Conservation (phyloP, 345 rosid genomes). For the Eucalyptus microcorys region DNA sequence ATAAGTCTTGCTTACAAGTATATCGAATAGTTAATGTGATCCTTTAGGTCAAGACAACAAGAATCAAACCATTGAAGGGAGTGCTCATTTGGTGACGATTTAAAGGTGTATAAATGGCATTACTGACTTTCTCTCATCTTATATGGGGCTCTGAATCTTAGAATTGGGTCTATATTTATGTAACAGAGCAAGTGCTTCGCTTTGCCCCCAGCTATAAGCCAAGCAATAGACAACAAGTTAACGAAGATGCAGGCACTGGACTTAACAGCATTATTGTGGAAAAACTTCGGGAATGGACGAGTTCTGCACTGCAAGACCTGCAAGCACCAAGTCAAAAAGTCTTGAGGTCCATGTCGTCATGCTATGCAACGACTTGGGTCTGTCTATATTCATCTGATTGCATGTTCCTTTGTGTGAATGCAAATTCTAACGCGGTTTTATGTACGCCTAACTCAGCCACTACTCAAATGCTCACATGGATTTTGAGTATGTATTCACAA, state of each 20-base stretch:
- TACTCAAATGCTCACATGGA: not conserved
- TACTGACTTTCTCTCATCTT: not conserved
- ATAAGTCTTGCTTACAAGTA: no score
- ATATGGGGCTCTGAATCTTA: not conserved
- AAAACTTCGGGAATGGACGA: accelerated
- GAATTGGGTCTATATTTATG: not conserved
- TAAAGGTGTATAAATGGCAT: not conserved
- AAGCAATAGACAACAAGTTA: not conserved
- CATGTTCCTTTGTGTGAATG: not conserved
- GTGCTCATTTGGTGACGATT: not conserved
- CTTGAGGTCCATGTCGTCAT: not conserved
- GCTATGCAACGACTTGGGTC: not conserved
- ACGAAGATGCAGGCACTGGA: not conserved
- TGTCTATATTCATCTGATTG: not conserved
- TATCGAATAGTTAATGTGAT: not conserved
- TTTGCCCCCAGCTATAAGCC: not conserved
- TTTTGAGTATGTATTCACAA: not conserved
- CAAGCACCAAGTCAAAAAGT: not conserved
- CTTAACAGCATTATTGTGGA: not conserved
- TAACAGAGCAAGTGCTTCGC: not conserved
- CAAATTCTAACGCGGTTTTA: not conserved
- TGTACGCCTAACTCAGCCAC: not conserved
- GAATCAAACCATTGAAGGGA: not conserved
- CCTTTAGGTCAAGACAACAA: not conserved
- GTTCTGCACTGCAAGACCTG: not conserved